Base-by-base conservation (phyloP, 1,139 yeast species). In the Magnusiomyces paraingens region DNA sequence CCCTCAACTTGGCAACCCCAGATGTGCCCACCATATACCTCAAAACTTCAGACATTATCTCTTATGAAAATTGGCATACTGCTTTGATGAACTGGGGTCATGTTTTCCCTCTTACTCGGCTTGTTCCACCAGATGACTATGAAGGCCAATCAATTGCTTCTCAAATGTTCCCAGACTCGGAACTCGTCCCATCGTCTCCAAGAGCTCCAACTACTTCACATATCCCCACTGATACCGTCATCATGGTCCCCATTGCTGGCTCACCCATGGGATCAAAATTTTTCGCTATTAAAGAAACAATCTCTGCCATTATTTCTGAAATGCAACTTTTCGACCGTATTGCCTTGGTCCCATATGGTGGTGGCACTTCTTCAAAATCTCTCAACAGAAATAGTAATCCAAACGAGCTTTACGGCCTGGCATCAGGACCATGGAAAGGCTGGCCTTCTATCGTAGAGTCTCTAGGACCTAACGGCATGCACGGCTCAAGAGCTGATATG, bases 271-370 rank as follows among this genome's bases (percentile, higher is more conserved):
- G 61, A 6, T 51, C 57, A 38, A 60, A 59, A 32, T 59, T 58
- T 46, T 49, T 58, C 2, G 55, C 58, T 11, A 55, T 62, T 10
- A 55, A 53, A 36, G 52, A 51, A 22, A 54, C 60, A 8, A 49
- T 58, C 32, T 15, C 35, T 14, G 48, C 53, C 5, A 18, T 62
- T 3, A 41, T 58, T 15, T 20, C 54, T 10, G 58, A 57, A 38
- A 59, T 59, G 62, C 53, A 56, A 18, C 51, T 53, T 20, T 55
- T 62, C 51, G 64, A 62, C 40, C 51, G 64, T 15, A 21, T 62
- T 17, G 56, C 63, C 11, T 17, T 62, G n/a, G 57, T 62, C 3
- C 50, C 60, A n/a, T 62, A 60, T 48, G 61, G 63, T 15, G 45
- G 18, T 8, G 18, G 39, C 2, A 15, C 36, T 11, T 10, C 41